Base-by-base conservation (phyloP, 768 basidiomycete species). In the Sutorius australiensis region DNA sequence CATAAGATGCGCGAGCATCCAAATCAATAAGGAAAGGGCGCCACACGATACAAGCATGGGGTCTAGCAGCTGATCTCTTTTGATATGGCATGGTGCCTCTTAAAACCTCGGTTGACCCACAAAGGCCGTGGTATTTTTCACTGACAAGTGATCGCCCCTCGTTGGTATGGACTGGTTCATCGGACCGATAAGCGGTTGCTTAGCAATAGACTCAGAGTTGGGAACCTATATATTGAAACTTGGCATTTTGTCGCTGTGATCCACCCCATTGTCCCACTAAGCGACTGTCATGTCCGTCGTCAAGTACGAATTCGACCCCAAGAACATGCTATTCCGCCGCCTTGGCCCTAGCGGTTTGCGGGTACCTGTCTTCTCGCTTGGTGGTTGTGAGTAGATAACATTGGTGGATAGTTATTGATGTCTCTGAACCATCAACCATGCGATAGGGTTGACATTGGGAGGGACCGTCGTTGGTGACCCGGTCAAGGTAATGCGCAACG, bases 331-430 rank as follows among this genome's bases (percentile, higher is more conserved):
- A 12, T 74, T 72, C 61, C 72, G 75, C 52, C 72, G 74, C 48
- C 67, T 80, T 12, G 79, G 79, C 41, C 59, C 69, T 17, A 73
- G 72, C 32, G 79, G 80, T 14, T 62, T 80, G 50, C 70, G 76
- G 34, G 80, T 82, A 5, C 76, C 79, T 7, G 63, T 77, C 14
- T 77, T 84, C 67, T 75, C 74, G 11, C 73, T 80, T 34, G 82
- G 80, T 53, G 76, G 76, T 58, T 80, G 79, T 75, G 45, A 54
- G 68, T 57, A 19, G 16, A 37, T 27, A 10, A 6, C 9, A 21
- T 37, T 44, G 17, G 24, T 21, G 0, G 28, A 3, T 4, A 33
- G 14, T 17, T 11, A 27, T 13, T 30, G 10, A 28, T 44, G 8
- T 7, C 30, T 53, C 48, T 49, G 30, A 32, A 16, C 54, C 17